A percentile compares a stretch with the other conserved stretches of the same genome.
phyloP scores from a whole-genome alignment of 1,139 yeast species.

The Suhomyces chickasaworum region DNA sequence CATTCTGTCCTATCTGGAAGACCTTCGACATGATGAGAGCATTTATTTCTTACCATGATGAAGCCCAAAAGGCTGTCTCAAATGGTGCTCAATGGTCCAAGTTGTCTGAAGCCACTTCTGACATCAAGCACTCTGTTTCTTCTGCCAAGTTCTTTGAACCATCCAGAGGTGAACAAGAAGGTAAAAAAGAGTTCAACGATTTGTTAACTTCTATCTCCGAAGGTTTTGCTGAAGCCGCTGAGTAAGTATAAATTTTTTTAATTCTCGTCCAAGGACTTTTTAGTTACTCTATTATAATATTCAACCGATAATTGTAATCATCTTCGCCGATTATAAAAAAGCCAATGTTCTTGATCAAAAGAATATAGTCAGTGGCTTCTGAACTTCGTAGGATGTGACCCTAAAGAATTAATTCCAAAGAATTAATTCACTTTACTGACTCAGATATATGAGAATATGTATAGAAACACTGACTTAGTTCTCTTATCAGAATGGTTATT shows the following conservation, averaged over 20 bases:
- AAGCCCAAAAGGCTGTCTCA: constrained; percentile 95
- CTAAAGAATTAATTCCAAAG: no score
- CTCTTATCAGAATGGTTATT: no score
- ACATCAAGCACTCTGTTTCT: constrained; percentile 90
- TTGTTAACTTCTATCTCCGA: constrained; percentile 78
- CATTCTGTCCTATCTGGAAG: constrained; percentile 99
- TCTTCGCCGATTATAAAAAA: no score
- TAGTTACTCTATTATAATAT: constrained; percentile 3
- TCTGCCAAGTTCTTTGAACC: constrained; percentile 97
- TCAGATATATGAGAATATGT: no score
- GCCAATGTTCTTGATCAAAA: no score
- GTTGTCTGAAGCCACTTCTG: constrained; percentile 82
- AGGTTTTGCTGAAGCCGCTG: constrained; percentile 93
- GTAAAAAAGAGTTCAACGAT: constrained; percentile 73
- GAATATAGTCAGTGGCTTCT: no score
- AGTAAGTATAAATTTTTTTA: constrained; percentile 43
- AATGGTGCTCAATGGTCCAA: constrained; percentile 95
- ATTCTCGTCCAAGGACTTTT: constrained; percentile 10
- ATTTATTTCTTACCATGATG: constrained; percentile 87
- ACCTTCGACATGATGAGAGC: constrained; percentile 98
- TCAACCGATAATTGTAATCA: constrained; percentile 1
- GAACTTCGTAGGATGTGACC: no score
- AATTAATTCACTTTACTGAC: no score
- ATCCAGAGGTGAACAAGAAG: constrained; percentile 80
- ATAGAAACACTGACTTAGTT: no score